phyloP scores from a whole-genome alignment of 2,329 filamentous ascomycete species.

The Cadophora sp. region DNA sequence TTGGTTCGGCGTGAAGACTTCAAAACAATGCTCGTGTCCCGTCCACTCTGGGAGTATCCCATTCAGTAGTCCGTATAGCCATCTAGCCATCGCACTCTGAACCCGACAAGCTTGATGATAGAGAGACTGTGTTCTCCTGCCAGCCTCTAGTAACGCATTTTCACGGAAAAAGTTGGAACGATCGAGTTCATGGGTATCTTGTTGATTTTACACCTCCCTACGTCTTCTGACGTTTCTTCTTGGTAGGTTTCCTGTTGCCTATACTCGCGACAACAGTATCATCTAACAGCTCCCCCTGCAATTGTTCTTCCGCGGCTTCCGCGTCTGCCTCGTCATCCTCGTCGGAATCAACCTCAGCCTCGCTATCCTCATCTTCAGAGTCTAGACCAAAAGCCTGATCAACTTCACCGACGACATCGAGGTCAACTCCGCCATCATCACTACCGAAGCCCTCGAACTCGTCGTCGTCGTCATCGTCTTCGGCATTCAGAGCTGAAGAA shows the following conservation, averaged over 20 bases:
- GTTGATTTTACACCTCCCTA: conserved; percentile 22
- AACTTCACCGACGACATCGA: conserved; percentile 40
- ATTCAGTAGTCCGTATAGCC: too few species aligned
- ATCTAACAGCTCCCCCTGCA: conserved; percentile 40
- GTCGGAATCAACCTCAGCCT: conserved; percentile 37
- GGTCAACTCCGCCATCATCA: conserved; percentile 44
- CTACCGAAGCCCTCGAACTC: conserved; percentile 58
- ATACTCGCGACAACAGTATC: conserved; percentile 32
- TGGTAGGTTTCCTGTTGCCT: conserved; percentile 32
- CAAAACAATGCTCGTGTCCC: too few species aligned
- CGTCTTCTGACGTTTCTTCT: conserved; percentile 45
- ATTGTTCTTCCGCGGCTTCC: conserved; percentile 42
- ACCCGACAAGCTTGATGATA: too few species aligned
- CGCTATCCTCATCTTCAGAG: conserved; percentile 49
- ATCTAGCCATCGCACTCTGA: too few species aligned
- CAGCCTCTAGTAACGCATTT: too few species aligned
- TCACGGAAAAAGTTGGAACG: too few species aligned
- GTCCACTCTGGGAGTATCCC: too few species aligned
- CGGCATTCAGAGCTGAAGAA: conserved; percentile 35
- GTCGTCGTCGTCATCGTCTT: conserved; percentile 46
- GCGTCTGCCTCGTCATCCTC: conserved; percentile 38
- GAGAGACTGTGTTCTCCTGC: too few species aligned
- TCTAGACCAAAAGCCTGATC: conserved; percentile 44
- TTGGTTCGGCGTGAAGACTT: too few species aligned
- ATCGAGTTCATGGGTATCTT: conserved; percentile 9